A percentile compares a stretch with the other conserved stretches of the same genome.
These are phyloP conservation scores for Astragalus membranaceus DNA, from an alignment of 306 rosid species.

Conservation along the genomic window DNA sequence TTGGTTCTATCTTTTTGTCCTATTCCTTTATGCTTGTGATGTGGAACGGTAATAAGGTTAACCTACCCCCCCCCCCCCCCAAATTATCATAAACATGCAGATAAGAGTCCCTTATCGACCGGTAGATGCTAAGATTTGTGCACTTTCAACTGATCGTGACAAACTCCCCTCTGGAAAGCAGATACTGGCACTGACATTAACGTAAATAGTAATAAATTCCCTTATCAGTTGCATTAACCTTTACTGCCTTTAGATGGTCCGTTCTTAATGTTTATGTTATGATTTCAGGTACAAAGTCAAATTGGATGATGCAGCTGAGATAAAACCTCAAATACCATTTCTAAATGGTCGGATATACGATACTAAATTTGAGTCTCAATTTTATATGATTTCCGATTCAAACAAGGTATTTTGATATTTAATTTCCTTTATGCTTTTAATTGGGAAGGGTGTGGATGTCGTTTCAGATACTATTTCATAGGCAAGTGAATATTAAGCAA, in stretches of 20 bases:
- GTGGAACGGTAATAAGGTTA: background rate
- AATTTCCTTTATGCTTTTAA: conserved; percentile 12
- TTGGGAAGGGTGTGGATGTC: background rate
- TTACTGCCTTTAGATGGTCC: conserved; percentile 2
- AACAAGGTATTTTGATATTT: conserved; percentile 60
- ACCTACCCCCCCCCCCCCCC: conserved; percentile 2
- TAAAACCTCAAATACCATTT: conserved; percentile 76
- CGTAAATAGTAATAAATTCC: conserved; percentile 46
- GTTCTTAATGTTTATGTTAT: conserved; percentile 20
- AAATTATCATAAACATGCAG: conserved; percentile 40
- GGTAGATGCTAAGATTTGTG: conserved; percentile 57
- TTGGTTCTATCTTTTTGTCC: conserved; percentile 7
- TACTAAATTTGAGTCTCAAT: conserved; percentile 88
- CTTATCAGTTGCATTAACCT: conserved; percentile 21
- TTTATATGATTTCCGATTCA: conserved; percentile 82
- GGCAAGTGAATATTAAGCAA: background rate
- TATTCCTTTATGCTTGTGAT: conserved; percentile 22
- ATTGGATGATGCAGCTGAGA: conserved; percentile 90
- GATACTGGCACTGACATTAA: conserved; percentile 73
- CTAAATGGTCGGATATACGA: conserved; percentile 84
- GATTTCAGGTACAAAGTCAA: conserved; percentile 81
- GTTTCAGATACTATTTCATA: conserved; percentile 12
- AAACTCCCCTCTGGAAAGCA: conserved; percentile 91
- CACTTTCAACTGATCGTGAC: conserved; percentile 77
- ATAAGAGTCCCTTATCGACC: conserved; percentile 81